Percentiles rank a stretch among this genome's conserved stretches.
Evolutionary conservation across 768 basidiomycete species (phyloP).

Genomic region (Coprinellus aureogranulatus): DNA sequence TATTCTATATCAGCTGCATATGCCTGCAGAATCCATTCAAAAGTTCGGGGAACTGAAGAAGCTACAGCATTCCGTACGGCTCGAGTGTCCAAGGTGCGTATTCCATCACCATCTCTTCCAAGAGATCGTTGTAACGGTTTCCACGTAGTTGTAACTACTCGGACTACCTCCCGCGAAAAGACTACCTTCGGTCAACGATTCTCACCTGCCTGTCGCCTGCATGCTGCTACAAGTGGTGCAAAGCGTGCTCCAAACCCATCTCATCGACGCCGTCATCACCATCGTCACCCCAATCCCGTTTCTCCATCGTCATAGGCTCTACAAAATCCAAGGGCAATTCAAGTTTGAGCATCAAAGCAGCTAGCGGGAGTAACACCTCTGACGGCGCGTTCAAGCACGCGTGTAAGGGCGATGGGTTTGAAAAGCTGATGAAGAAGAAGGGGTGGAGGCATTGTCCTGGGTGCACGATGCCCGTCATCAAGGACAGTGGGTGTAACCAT

Average conservation of each 20-base stretch:
- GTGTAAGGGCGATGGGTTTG: conserved; percentile 10
- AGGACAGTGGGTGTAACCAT: conserved; percentile 11
- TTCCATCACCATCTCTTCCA: neutral
- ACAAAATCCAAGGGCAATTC: too few species aligned
- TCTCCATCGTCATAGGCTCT: too few species aligned
- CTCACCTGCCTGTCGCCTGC: neutral
- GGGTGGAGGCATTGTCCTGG: conserved; percentile 12
- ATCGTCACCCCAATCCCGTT: too few species aligned
- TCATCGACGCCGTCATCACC: neutral
- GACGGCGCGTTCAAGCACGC: too few species aligned
- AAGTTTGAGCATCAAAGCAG: too few species aligned
- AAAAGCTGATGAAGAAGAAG: conserved; percentile 12
- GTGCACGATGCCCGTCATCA: conserved; percentile 10
- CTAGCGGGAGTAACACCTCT: too few species aligned
- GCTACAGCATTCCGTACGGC: conserved; percentile 8
- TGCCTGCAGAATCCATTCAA: conserved; percentile 2
- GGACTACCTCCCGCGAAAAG: conserved; percentile 1
- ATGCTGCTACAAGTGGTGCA: conserved; percentile 10
- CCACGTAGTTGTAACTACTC: neutral
- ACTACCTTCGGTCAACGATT: conserved; percentile 5
- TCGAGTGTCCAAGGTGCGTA: conserved; percentile 8
- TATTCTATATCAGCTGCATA: conserved; percentile 4
- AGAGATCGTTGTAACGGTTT: neutral
- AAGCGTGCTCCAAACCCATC: conserved; percentile 7
- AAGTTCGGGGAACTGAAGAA: conserved; percentile 8